Evolutionary conservation across 768 basidiomycete species (phyloP).

Genomic region (Aureoboletus auriporus): DNA sequence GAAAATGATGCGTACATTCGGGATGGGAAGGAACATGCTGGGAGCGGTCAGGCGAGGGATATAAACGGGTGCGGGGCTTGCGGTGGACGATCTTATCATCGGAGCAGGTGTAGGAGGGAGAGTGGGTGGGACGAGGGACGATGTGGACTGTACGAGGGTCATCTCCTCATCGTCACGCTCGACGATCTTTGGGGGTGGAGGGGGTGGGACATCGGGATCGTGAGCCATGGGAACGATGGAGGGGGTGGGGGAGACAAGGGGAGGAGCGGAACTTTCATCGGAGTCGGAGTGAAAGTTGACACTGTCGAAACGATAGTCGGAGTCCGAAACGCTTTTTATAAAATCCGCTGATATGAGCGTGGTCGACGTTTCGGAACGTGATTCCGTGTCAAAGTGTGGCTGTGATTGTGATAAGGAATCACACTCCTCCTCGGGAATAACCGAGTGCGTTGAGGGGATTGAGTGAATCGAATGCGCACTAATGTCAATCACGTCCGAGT

Average conservation of each 20-base stretch:
- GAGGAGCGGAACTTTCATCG: conserved; percentile 5
- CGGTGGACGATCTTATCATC: neutral
- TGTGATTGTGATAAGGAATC: conserved; percentile 7
- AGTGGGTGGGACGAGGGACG: too few species aligned
- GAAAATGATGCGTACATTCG: conserved; percentile 65
- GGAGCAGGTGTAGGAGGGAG: conserved; percentile 24
- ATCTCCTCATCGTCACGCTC: too few species aligned
- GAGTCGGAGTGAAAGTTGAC: conserved; percentile 5
- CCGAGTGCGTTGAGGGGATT: neutral
- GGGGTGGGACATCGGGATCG: neutral
- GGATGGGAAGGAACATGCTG: conserved; percentile 85
- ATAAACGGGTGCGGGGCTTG: conserved; percentile 37
- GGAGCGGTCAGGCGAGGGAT: conserved; percentile 67
- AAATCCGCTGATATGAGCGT: conserved; percentile 14
- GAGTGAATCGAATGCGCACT: conserved; percentile 2
- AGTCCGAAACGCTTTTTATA: conserved; percentile 9
- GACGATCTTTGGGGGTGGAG: too few species aligned
- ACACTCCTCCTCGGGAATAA: neutral
- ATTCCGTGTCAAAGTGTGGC: conserved; percentile 5
- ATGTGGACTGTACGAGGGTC: too few species aligned
- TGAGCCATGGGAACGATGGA: conserved; percentile 2
- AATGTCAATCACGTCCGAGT: conserved; percentile 23
- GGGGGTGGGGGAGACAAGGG: neutral
- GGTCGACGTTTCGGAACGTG: conserved; percentile 13
- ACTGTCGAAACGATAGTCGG: conserved; percentile 2